Conservation (phyloP, 1,139 yeast species). For the Pichia sorboxylosa region DNA sequence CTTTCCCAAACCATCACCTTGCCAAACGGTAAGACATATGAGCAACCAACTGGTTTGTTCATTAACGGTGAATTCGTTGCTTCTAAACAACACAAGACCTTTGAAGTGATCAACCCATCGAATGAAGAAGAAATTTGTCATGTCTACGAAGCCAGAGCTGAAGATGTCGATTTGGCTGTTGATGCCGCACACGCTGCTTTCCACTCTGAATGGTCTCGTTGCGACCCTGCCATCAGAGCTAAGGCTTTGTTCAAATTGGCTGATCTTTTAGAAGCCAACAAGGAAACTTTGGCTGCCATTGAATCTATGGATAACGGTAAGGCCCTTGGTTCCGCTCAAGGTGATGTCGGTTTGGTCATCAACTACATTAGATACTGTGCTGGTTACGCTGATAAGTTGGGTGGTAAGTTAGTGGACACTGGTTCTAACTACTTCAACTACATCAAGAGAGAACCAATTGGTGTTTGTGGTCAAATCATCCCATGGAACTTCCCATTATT, state of each 20-base stretch:
- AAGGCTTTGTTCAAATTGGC: slow-evolving; percentile 46
- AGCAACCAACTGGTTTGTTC: slow-evolving; percentile 73
- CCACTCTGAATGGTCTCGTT: slow-evolving; percentile 32
- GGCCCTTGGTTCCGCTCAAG: slow-evolving; percentile 37
- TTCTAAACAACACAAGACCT: slow-evolving; percentile 48
- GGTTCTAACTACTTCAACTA: slow-evolving; percentile 51
- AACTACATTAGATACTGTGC: slow-evolving; percentile 52
- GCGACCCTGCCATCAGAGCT: slow-evolving; percentile 40
- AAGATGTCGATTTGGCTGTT: slow-evolving; percentile 58
- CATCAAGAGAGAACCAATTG: slow-evolving; percentile 62
- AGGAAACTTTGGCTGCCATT: slow-evolving; percentile 46
- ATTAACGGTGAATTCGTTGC: slow-evolving; percentile 70
- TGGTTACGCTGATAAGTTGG: slow-evolving; percentile 61
- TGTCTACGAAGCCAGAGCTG: slow-evolving; percentile 48
- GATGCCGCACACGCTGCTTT: slow-evolving; percentile 49
- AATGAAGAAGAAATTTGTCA: slow-evolving; percentile 48
- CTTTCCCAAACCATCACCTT: slow-evolving; percentile 19
- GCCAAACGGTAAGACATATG: slow-evolving; percentile 24
- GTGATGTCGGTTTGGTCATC: slow-evolving; percentile 47
- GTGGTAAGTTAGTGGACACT: slow-evolving; percentile 51
- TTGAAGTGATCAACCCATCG: slow-evolving; percentile 52
- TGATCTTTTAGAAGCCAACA: slow-evolving; percentile 43
- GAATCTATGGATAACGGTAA: slow-evolving; percentile 77
- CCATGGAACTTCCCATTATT: slow-evolving; percentile 87
- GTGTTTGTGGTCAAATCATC: slow-evolving; percentile 80